Evolutionary conservation across 495 filamentous ascomycete genomes (phyloP).

Genomic region (Amorphotheca resinae): DNA sequence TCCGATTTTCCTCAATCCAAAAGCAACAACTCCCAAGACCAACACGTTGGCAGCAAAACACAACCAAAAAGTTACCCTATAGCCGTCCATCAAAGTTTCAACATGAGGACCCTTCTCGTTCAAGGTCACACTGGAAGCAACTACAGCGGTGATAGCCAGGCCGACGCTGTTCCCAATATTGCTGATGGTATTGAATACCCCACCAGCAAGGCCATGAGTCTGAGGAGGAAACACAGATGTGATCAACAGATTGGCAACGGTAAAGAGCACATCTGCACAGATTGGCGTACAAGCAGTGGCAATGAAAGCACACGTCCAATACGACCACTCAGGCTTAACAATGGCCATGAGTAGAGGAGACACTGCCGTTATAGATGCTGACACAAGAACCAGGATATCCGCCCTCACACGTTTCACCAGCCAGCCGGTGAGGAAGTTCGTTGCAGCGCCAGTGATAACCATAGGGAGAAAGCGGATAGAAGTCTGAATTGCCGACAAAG

Average conservation of each 20-base stretch:
- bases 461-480: constrained; percentile 44
- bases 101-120: constrained; percentile 22
- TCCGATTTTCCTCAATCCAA: constrained; percentile 39
- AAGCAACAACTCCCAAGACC: constrained; percentile 29
- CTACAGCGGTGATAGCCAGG: constrained; percentile 40
- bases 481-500: constrained; percentile 30
- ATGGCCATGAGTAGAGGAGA: constrained; percentile 45
- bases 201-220: constrained; percentile 49
- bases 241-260: constrained; percentile 48
- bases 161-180: constrained; percentile 51
- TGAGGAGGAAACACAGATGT: constrained; percentile 42
- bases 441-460: constrained; percentile 36
- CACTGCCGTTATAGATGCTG: constrained; percentile 31
- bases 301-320: constrained; percentile 45
- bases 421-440: constrained; percentile 43
- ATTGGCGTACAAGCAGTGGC: constrained; percentile 38
- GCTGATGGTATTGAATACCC: constrained; percentile 50
- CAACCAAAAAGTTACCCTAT: constrained; percentile 48
- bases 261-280: constrained; percentile 47
- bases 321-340: constrained; percentile 31
- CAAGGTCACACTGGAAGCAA: constrained; percentile 39
- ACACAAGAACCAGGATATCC: constrained; percentile 32
- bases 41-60: constrained; percentile 37
- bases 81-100: constrained; percentile 40
- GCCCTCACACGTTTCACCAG: constrained; percentile 41